These are phyloP conservation scores for Alternaria atra DNA, from an alignment of 2,329 filamentous ascomycete genomes.

Conservation along the genomic window DNA sequence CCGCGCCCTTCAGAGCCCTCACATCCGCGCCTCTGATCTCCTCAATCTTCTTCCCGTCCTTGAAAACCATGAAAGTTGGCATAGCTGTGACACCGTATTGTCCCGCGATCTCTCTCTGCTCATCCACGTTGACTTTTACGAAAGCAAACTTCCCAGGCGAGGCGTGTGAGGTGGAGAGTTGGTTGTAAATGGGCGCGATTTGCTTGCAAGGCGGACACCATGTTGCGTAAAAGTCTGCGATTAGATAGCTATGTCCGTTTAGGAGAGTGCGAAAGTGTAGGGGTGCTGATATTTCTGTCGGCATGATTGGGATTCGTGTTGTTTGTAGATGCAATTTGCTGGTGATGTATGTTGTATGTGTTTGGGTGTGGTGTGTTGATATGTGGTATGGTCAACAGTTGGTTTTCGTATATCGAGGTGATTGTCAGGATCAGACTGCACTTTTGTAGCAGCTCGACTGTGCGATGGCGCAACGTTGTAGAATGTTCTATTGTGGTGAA, in stretches of 20 bases:
- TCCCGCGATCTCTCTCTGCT: constrained; percentile 58
- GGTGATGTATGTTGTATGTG: not conserved
- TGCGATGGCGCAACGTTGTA: constrained; percentile 24
- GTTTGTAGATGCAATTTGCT: not conserved
- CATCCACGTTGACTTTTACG: constrained; percentile 65
- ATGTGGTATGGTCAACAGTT: not conserved
- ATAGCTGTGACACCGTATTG: constrained; percentile 61
- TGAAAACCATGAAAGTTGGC: constrained; percentile 48
- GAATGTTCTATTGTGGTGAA: constrained; percentile 29
- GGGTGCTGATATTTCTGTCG: constrained; percentile 42
- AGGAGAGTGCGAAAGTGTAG: constrained; percentile 50
- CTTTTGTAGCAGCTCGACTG: not conserved
- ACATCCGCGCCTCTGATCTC: constrained; percentile 44
- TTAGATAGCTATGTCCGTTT: constrained; percentile 50
- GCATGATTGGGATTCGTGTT: constrained; percentile 28
- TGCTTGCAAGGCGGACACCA: constrained; percentile 68
- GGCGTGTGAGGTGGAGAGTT: constrained; percentile 60
- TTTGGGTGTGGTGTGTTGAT: not conserved
- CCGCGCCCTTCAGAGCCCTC: constrained; percentile 33
- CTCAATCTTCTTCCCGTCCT: constrained; percentile 41
- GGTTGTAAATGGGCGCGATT: constrained; percentile 62
- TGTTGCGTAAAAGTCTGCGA: constrained; percentile 63
- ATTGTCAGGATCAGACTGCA: no score
- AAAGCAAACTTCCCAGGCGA: constrained; percentile 59
- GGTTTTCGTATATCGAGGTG: not conserved